Conservation (phyloP, 2,329 filamentous ascomycete species). For the Alternaria infectoria region DNA sequence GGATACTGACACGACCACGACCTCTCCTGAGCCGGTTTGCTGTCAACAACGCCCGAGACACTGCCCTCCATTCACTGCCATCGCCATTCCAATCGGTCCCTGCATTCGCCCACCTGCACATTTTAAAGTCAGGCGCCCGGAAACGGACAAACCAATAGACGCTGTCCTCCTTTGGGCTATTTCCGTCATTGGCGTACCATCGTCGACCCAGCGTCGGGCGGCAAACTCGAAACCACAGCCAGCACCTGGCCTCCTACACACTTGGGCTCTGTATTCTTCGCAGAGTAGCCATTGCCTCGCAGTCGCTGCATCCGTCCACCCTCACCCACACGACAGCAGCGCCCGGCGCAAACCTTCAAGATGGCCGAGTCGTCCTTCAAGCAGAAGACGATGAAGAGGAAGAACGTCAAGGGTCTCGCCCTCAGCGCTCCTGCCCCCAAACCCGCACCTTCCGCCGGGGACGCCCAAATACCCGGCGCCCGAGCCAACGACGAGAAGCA, state of each 20-base stretch:
- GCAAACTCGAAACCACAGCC: constrained; percentile 42
- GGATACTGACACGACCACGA: constrained; percentile 24
- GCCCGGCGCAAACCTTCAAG: constrained; percentile 27
- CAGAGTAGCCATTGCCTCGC: constrained; percentile 4
- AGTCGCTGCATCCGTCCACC: constrained; percentile 4
- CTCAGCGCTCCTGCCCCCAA: constrained; percentile 80
- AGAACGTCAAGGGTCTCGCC: constrained; percentile 96
- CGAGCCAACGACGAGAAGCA: constrained; percentile 65
- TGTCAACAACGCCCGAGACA: constrained; percentile 27
- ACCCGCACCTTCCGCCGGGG: constrained; percentile 72
- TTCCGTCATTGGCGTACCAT: constrained; percentile 47
- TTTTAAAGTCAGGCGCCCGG: constrained; percentile 26
- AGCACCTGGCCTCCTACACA: constrained; percentile 15
- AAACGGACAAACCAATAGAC: constrained; percentile 49
- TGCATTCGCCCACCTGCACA: constrained; percentile 18
- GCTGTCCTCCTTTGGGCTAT: constrained; percentile 43
- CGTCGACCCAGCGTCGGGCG: constrained; percentile 44
- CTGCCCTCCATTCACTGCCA: constrained; percentile 13
- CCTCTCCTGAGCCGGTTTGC: constrained; percentile 27
- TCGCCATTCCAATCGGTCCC: constrained; percentile 29
- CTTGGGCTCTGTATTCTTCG: constrained; percentile 15
- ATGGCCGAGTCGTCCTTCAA: constrained; percentile 68
- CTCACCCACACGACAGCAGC: constrained; percentile 13
- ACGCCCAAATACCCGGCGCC: constrained; percentile 66
- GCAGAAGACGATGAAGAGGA: constrained; percentile 89